These are phyloP conservation scores for Xerocomus nothofagi DNA, from an alignment of 1,284 basidiomycete species.

Conservation along the genomic window DNA sequence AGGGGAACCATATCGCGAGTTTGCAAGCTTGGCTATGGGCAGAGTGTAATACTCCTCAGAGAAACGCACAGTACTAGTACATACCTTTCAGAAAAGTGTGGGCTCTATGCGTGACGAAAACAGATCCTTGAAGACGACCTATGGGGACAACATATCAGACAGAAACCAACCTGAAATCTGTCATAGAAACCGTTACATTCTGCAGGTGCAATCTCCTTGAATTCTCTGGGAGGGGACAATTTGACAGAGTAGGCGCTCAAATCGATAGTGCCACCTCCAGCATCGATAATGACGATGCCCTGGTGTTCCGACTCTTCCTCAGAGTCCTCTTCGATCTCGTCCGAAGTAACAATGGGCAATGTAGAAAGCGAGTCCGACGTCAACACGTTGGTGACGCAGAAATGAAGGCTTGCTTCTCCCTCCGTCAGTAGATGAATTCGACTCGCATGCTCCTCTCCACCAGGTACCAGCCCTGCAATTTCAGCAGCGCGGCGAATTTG, in stretches of 20 bases:
- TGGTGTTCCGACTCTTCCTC: constrained; percentile 26
- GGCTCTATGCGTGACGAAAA: constrained; percentile 45
- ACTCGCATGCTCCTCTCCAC: constrained; percentile 21
- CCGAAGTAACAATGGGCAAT: constrained; percentile 11
- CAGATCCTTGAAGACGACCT: constrained; percentile 38
- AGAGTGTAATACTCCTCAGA: constrained; percentile 6
- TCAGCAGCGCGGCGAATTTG: constrained; percentile 39
- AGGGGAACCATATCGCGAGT: constrained; percentile 28
- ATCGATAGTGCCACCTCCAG: constrained; percentile 57
- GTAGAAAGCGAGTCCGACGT: constrained; percentile 27
- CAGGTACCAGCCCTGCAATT: constrained; percentile 32
- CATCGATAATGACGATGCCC: constrained; percentile 52
- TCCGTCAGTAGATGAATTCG: constrained; percentile 49
- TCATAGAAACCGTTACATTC: constrained; percentile 35
- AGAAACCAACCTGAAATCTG: fast-evolving
- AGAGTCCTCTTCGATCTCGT: constrained; percentile 14
- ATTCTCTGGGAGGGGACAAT: constrained; percentile 26
- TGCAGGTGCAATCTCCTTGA: constrained; percentile 41
- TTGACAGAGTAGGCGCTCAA: constrained; percentile 46
- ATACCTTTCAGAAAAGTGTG: constrained; percentile 36
- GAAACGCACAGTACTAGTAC: background rate
- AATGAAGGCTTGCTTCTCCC: constrained; percentile 51
- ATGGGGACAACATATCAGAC: background rate
- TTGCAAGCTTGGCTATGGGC: constrained; percentile 34
- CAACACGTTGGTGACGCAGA: constrained; percentile 40